These are phyloP conservation scores for Leishmania braziliensis DNA, from an alignment of 208 protist genomes.

Conservation along the genomic window DNA sequence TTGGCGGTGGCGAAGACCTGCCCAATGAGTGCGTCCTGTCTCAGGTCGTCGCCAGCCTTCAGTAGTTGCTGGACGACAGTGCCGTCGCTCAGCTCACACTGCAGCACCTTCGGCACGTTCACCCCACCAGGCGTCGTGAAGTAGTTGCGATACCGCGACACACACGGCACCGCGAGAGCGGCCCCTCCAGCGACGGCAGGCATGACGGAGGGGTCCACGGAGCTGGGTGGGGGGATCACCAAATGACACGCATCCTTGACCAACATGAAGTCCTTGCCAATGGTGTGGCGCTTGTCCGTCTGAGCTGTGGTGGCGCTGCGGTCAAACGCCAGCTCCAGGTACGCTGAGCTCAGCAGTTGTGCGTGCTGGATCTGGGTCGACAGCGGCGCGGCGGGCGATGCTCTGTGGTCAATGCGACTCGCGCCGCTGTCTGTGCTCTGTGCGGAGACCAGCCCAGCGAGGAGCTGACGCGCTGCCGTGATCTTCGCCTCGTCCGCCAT, in stretches of 20 bases:
- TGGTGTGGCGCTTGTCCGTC: conserved; percentile 26
- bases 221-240: conserved; percentile 46
- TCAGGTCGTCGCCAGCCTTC: conserved; percentile 93
- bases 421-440: not conserved
- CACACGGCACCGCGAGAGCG: conserved; percentile 13
- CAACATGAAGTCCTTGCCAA: conserved; percentile 43
- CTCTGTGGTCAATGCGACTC: not conserved
- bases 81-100: conserved; percentile 87
- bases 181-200: not conserved
- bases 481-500: conserved; percentile 28
- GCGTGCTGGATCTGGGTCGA: conserved; percentile 43
- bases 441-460: conserved; percentile 5
- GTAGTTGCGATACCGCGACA: conserved; percentile 56
- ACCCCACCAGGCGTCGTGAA: conserved; percentile 93
- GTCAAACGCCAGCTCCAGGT: conserved; percentile 82
- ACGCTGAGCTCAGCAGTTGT: conserved; percentile 64
- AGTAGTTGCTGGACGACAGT: conserved; percentile 83
- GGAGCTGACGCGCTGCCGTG: conserved; percentile 18
- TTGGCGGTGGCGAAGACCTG: conserved; percentile 94
- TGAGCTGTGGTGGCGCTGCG: conserved; percentile 13
- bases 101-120: conserved; percentile 94
- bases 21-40: conserved; percentile 97
- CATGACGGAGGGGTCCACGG: conserved; percentile 19
- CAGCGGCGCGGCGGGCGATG: not conserved
- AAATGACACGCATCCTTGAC: conserved; percentile 37